Percentiles rank a stretch among this genome's conserved stretches.
phyloP scores from a whole-genome alignment of 225 moss, liverwort and hornwort species.

The Marchantia paleacea region DNA sequence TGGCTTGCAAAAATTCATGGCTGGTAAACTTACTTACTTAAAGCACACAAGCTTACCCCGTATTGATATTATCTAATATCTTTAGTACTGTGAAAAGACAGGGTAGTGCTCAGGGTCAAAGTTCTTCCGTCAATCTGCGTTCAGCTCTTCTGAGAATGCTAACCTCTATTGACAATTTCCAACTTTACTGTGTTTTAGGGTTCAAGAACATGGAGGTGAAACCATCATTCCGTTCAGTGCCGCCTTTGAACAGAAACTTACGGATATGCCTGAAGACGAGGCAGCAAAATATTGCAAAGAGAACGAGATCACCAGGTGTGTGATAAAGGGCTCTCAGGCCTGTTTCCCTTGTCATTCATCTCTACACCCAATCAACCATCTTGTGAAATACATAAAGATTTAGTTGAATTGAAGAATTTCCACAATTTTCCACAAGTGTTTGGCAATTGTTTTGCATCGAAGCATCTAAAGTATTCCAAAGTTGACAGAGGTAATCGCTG shows the following conservation, averaged over 20 bases:
- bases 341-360: no score
- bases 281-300: constrained; percentile 77
- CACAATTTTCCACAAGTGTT: background rate
- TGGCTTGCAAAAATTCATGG: constrained; percentile 94
- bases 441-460: background rate
- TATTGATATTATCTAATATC: no score
- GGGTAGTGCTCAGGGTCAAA: no score
- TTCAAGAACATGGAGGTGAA: constrained; percentile 95
- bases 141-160: background rate
- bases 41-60: no score
- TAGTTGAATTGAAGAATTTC: no score
- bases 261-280: constrained; percentile 80
- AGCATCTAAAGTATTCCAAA: no score
- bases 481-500: no score
- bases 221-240: constrained; percentile 93
- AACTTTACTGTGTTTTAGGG: constrained; percentile 42
- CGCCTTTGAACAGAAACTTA: constrained; percentile 76
- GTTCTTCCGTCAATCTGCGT: background rate
- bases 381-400: no score
- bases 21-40: constrained; percentile 39
- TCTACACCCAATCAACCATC: no score
- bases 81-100: no score
- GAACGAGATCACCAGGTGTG: constrained; percentile 74
- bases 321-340: background rate
- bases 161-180: background rate